Evolutionary conservation across 2,329 filamentous ascomycete genomes (phyloP).

Genomic region (Didymosphaeria variabile): DNA sequence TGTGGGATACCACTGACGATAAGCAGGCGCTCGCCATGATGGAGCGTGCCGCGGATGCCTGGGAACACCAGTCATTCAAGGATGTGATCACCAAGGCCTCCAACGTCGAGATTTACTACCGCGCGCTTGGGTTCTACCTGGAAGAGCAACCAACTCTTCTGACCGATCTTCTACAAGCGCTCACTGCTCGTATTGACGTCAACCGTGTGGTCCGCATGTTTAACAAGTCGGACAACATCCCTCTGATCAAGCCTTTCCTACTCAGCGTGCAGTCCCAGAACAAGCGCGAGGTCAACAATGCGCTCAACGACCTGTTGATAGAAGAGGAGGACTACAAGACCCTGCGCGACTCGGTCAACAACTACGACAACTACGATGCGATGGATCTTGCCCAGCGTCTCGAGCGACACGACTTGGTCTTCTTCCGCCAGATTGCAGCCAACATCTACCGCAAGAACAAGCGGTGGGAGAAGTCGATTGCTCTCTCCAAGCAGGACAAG

Average conservation of each 20-base stretch:
- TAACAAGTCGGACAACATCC: conserved; percentile 97
- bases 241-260: conserved; percentile 98
- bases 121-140: conserved; percentile 94
- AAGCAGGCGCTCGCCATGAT: conserved; percentile 97
- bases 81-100: conserved; percentile 97
- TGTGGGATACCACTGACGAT: not conserved
- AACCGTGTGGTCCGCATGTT: conserved; percentile 99
- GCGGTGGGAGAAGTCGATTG: conserved; percentile 99
- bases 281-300: conserved; percentile 97
- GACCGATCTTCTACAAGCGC: conserved; percentile 90
- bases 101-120: conserved; percentile 99
- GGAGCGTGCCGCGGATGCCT: conserved; percentile 95
- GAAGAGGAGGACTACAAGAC: conserved; percentile 99
- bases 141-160: conserved; percentile 95
- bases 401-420: conserved; percentile 97
- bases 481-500: conserved; percentile 98
- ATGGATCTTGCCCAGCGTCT: conserved; percentile 90
- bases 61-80: conserved; percentile 99
- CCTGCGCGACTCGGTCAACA: conserved; percentile 94
- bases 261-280: conserved; percentile 96
- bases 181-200: conserved; percentile 95
- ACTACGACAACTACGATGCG: conserved; percentile 98
- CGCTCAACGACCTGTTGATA: conserved; percentile 96
- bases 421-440: conserved; percentile 98
- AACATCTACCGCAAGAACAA: conserved; percentile 99